These are phyloP conservation scores for Datura wrightii DNA, from an alignment of 257 asterid species.

Conservation along the genomic window DNA sequence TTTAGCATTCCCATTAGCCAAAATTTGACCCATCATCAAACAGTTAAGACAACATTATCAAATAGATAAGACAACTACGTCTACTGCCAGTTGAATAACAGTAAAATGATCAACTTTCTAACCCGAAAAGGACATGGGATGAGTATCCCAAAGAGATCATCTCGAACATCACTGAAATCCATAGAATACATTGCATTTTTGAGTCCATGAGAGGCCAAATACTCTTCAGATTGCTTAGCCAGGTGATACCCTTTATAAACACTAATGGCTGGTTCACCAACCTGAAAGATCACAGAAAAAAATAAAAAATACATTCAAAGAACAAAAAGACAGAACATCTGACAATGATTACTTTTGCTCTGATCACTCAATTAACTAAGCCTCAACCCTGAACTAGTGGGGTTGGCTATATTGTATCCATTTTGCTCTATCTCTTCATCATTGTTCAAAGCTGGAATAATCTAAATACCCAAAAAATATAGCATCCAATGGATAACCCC, in stretches of 20 bases:
- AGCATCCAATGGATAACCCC: not conserved
- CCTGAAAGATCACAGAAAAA: conserved; percentile 48
- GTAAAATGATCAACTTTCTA: conserved; percentile 40
- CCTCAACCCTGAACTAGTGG: not conserved
- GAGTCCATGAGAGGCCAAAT: conserved; percentile 78
- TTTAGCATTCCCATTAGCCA: not conserved
- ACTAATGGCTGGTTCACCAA: conserved; percentile 62
- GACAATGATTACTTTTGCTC: not conserved
- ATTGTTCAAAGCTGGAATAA: not conserved
- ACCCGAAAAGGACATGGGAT: conserved; percentile 82
- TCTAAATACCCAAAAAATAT: not conserved
- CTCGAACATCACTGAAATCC: conserved; percentile 59
- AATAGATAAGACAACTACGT: not conserved
- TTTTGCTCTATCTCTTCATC: conserved; percentile 7
- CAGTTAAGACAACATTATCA: not conserved
- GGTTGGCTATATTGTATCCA: not conserved
- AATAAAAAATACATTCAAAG: not conserved
- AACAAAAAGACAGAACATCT: not conserved
- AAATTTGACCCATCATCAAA: not conserved
- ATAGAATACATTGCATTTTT: conserved; percentile 72
- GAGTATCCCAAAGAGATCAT: conserved; percentile 82
- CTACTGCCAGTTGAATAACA: not conserved
- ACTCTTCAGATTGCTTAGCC: conserved; percentile 76
- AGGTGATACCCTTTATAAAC: conserved; percentile 81
- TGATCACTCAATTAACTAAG: not conserved